phyloP scores from a whole-genome alignment of 495 filamentous ascomycete species.

The Lophiotrema nucula region DNA sequence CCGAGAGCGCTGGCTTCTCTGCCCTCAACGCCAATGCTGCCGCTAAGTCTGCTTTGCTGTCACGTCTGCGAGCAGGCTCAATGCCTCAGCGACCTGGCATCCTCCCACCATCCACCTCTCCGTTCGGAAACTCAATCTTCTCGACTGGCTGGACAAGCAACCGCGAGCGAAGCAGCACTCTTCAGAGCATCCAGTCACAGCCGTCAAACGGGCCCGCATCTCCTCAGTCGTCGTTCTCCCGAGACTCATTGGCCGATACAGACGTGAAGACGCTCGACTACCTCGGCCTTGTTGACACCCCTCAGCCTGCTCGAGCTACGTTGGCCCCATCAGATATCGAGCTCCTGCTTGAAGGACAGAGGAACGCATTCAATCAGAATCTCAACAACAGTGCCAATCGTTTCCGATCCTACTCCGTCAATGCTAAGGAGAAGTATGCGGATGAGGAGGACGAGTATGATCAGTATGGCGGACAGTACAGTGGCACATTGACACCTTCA shows the following conservation, averaged over 20 bases:
- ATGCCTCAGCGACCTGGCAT: constrained; percentile 86
- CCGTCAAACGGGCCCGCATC: constrained; percentile 86
- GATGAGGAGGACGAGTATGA: constrained; percentile 81
- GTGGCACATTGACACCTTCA: constrained; percentile 69
- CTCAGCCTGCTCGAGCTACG: constrained; percentile 72
- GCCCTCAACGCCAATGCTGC: constrained; percentile 54
- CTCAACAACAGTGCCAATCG: constrained; percentile 78
- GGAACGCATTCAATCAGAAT: constrained; percentile 54
- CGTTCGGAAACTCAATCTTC: constrained; percentile 88
- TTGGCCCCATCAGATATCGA: constrained; percentile 62
- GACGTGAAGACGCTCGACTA: constrained; percentile 96
- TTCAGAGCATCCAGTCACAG: constrained; percentile 70
- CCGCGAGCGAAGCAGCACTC: constrained; percentile 76
- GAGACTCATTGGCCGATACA: constrained; percentile 79
- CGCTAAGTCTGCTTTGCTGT: constrained; percentile 70
- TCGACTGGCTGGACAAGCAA: constrained; percentile 77
- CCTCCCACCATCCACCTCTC: constrained; percentile 54
- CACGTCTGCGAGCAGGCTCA: constrained; percentile 87
- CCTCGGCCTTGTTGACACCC: constrained; percentile 90
- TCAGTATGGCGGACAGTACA: constrained; percentile 57
- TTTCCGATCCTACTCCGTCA: constrained; percentile 95
- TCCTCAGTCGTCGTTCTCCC: constrained; percentile 83
- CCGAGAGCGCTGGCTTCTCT: constrained; percentile 49
- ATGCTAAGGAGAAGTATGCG: constrained; percentile 96
- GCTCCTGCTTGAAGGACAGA: constrained; percentile 47